Evolutionary conservation across 116 monocot species (phyloP).

Genomic region (Dioscorea cayenensis): DNA sequence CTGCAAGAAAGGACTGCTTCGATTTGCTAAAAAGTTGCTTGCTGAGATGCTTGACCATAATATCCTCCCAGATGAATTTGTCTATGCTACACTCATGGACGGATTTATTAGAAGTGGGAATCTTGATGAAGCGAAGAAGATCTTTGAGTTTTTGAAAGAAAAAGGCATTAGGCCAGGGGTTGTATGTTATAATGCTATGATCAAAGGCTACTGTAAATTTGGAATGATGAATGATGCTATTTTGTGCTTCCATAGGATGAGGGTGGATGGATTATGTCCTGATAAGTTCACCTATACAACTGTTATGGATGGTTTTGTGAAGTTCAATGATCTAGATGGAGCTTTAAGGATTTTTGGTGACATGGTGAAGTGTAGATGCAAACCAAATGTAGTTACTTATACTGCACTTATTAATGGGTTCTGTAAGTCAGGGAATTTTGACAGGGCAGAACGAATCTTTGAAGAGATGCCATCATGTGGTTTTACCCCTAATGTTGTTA

Average conservation of each 20-base stretch:
- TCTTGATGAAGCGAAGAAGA: slow-evolving; percentile 53
- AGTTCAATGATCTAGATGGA: slow-evolving; percentile 41
- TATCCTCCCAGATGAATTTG: slow-evolving; percentile 55
- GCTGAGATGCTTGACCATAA: slow-evolving; percentile 71
- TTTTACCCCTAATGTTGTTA: slow-evolving; percentile 72
- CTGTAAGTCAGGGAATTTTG: slow-evolving; percentile 45
- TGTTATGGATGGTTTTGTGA: slow-evolving; percentile 72
- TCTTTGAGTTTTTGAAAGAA: slow-evolving; percentile 63
- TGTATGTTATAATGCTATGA: slow-evolving; percentile 79
- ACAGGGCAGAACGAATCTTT: slow-evolving; percentile 45
- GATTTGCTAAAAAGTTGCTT: slow-evolving; percentile 51
- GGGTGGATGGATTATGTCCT: slow-evolving; percentile 34
- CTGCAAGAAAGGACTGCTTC: slow-evolving; percentile 79
- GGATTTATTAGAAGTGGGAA: slow-evolving; percentile 77
- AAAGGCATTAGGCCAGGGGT: slow-evolving; percentile 36
- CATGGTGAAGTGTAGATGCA: slow-evolving; percentile 63
- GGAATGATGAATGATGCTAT: slow-evolving; percentile 58
- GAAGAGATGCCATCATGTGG: slow-evolving; percentile 40
- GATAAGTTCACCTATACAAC: slow-evolving; percentile 86
- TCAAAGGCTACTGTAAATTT: slow-evolving; percentile 77
- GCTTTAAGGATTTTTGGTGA: slow-evolving; percentile 53
- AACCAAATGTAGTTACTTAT: slow-evolving; percentile 75
- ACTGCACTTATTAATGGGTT: slow-evolving; percentile 71
- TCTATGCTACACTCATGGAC: slow-evolving; percentile 75
- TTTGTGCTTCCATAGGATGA: slow-evolving; percentile 39